Percentiles rank a stretch among this genome's conserved stretches.
Evolutionary conservation across 768 basidiomycete species (phyloP).

Genomic region (Termitomyces sp.): DNA sequence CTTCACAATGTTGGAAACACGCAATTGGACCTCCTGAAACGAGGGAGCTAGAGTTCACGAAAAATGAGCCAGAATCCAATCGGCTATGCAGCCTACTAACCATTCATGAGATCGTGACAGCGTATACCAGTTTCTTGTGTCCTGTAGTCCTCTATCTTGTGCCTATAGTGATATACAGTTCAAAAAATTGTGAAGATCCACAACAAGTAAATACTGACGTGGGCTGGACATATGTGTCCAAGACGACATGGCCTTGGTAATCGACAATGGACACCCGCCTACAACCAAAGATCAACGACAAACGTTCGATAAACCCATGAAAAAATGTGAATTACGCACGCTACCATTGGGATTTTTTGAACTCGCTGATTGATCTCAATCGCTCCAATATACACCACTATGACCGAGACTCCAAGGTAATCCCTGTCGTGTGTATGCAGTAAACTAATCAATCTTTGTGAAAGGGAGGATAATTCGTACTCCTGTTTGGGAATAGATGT

Average conservation of each 20-base stretch:
- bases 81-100: constrained; percentile 21
- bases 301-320: no score
- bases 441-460: neutral
- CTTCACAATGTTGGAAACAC: constrained; percentile 37
- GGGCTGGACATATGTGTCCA: constrained; percentile 52
- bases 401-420: constrained; percentile 44
- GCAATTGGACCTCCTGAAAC: constrained; percentile 45
- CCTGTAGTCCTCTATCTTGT: constrained; percentile 44
- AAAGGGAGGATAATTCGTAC: neutral
- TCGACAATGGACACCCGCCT: constrained; percentile 52
- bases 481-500: constrained; percentile 3
- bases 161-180: constrained; percentile 25
- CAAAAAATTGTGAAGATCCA: neutral
- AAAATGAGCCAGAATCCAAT: neutral
- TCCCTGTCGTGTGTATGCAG: constrained; percentile 18
- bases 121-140: constrained; percentile 43
- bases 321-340: constrained; percentile 30
- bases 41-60: constrained; percentile 32
- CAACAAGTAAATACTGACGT: constrained; percentile 33
- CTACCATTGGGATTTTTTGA: constrained; percentile 47
- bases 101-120: constrained; percentile 33
- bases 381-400: constrained; percentile 39
- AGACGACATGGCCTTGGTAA: constrained; percentile 39
- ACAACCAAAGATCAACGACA: neutral
- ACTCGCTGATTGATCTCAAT: constrained; percentile 18